Evolutionary conservation across 2,329 filamentous ascomycete species (phyloP).

Genomic region (Scytalidium lignicola): DNA sequence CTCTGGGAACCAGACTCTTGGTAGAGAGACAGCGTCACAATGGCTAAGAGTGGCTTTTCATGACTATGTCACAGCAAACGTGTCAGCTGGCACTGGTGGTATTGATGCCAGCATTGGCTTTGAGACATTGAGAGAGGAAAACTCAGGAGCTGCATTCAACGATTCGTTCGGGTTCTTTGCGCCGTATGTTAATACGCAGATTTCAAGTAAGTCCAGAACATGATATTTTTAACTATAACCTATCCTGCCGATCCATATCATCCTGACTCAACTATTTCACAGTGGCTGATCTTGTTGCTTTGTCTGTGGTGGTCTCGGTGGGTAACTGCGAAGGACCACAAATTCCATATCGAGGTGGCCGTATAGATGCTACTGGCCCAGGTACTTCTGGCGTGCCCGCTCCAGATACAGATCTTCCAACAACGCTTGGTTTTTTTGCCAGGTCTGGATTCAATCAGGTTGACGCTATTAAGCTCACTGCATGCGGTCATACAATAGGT

Average conservation of each 20-base stretch:
- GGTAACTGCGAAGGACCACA: constrained; percentile 52
- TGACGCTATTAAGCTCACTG: constrained; percentile 55
- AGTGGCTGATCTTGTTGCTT: constrained; percentile 39
- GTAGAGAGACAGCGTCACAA: constrained; percentile 52
- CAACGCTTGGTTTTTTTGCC: constrained; percentile 47
- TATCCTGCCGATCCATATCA: no score
- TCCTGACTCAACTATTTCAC: neutral
- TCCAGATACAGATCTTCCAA: constrained; percentile 46
- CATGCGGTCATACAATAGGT: constrained; percentile 56
- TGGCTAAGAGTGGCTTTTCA: constrained; percentile 58
- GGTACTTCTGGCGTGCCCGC: constrained; percentile 48
- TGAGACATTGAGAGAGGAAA: constrained; percentile 49
- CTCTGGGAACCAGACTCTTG: constrained; percentile 43
- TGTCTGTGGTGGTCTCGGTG: constrained; percentile 45
- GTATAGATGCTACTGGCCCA: constrained; percentile 44
- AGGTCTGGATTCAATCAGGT: constrained; percentile 49
- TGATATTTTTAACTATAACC: constrained; percentile 27
- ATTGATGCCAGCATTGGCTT: constrained; percentile 56
- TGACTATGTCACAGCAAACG: constrained; percentile 52
- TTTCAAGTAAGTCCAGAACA: constrained; percentile 28
- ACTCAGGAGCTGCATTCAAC: constrained; percentile 48
- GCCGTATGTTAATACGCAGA: constrained; percentile 10
- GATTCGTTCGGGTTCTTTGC: constrained; percentile 15
- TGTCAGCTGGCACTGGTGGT: constrained; percentile 43
- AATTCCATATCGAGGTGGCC: constrained; percentile 46